Percentiles rank a stretch among this genome's conserved stretches.
Evolutionary conservation across 2,329 filamentous ascomycete genomes (phyloP).

Genomic region (Cryoendolithus antarcticus): DNA sequence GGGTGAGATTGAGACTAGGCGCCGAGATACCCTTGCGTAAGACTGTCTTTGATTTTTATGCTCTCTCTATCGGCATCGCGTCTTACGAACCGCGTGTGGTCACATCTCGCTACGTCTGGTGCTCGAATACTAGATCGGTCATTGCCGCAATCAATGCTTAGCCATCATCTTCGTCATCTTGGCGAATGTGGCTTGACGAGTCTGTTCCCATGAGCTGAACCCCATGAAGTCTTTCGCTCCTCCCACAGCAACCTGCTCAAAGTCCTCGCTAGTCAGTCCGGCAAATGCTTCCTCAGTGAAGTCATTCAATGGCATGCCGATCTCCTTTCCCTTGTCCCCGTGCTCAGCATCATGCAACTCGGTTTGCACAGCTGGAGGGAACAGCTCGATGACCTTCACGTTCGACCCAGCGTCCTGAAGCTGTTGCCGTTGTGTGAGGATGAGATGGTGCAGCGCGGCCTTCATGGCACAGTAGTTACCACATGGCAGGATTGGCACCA

Average conservation of each 20-base stretch:
- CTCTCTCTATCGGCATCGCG: no score
- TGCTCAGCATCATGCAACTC: slow-evolving; percentile 42
- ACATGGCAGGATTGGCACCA: slow-evolving; percentile 36
- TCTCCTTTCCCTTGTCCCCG: slow-evolving; percentile 31
- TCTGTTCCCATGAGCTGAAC: slow-evolving; percentile 31
- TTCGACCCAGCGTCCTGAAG: slow-evolving; percentile 32
- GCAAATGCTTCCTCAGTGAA: slow-evolving; percentile 40
- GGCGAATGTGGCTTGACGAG: slow-evolving; percentile 32
- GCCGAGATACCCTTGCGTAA: no score
- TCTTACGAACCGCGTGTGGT: no score
- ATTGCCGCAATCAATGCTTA: no score
- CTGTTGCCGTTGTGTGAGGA: slow-evolving; percentile 40
- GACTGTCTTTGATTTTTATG: no score
- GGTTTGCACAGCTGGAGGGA: slow-evolving; percentile 44
- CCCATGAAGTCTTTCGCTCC: slow-evolving; percentile 30
- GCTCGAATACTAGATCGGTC: no score
- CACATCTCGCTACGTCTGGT: no score
- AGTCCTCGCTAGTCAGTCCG: slow-evolving; percentile 30
- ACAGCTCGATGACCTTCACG: slow-evolving; percentile 43
- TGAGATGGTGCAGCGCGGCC: slow-evolving; percentile 43
- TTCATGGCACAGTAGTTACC: slow-evolving; percentile 45
- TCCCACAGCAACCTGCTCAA: slow-evolving; percentile 42
- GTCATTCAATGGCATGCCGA: slow-evolving; percentile 43
- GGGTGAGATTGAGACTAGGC: no score
- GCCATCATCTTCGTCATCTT: slow-evolving; percentile 12